These are phyloP conservation scores for Mallotus japonicus DNA, from an alignment of 441 rosid genomes.

Conservation along the genomic window DNA sequence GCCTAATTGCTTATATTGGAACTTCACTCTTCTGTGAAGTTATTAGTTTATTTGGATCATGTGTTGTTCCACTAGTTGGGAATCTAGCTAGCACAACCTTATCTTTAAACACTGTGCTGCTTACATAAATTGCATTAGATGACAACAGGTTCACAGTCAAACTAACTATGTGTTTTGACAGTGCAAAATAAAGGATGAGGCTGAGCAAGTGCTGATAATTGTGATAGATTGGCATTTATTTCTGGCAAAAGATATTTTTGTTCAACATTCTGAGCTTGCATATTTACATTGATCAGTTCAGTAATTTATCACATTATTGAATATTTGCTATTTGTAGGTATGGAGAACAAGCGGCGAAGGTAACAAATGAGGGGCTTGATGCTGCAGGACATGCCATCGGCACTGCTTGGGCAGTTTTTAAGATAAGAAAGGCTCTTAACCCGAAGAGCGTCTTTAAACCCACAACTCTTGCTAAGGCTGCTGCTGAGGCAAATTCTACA, in stretches of 20 bases:
- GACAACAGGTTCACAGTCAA: background rate
- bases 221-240: background rate
- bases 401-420: conserved; percentile 90
- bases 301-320: background rate
- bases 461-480: conserved; percentile 63
- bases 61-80: conserved; percentile 5
- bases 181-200: background rate
- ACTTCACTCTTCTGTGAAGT: background rate
- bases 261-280: too few relatives aligned
- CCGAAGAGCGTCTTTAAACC: conserved; percentile 80
- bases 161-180: background rate
- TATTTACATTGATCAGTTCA: background rate
- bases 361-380: conserved; percentile 67
- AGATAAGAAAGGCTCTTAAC: conserved; percentile 80
- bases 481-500: conserved; percentile 40
- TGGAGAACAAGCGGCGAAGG: conserved; percentile 79
- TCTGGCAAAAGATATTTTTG: too few relatives aligned
- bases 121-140: background rate
- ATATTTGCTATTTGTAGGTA: conserved; percentile 45
- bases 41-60: background rate
- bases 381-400: conserved; percentile 95
- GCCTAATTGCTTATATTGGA: conserved; percentile 3
- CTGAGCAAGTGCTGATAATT: background rate
- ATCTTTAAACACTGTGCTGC: background rate
- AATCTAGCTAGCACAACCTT: conserved; percentile 3